Percentiles rank a stretch among this genome's conserved stretches.
These are phyloP conservation scores for Penicillium riverlandense DNA, from an alignment of 495 filamentous ascomycete species.

Conservation along the genomic window DNA sequence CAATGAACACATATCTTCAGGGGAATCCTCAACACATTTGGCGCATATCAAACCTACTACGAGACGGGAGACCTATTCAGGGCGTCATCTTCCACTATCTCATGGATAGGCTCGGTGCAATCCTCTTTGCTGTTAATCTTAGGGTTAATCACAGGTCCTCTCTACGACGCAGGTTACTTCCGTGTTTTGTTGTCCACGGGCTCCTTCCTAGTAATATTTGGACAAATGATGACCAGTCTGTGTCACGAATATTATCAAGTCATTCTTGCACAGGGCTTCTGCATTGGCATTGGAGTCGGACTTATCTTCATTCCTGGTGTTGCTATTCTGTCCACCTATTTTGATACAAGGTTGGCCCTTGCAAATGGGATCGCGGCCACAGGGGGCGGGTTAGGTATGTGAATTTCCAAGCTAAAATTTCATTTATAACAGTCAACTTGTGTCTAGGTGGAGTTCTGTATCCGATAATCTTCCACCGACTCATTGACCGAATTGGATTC, in stretches of 20 bases:
- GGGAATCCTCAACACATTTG: slow-evolving; percentile 43
- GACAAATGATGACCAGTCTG: slow-evolving; percentile 33
- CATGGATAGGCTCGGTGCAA: slow-evolving; percentile 44
- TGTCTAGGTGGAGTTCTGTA: not conserved
- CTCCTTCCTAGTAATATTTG: slow-evolving; percentile 6
- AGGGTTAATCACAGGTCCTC: slow-evolving; percentile 45
- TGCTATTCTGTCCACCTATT: slow-evolving; percentile 25
- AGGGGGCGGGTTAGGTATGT: slow-evolving; percentile 4
- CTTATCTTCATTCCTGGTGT: slow-evolving; percentile 26
- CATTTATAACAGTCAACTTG: not conserved
- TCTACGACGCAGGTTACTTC: slow-evolving; percentile 49
- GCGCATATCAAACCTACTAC: slow-evolving; percentile 48
- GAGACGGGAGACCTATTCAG: slow-evolving; percentile 7
- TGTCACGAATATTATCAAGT: slow-evolving; percentile 19
- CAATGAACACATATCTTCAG: not conserved
- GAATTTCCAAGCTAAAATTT: not conserved
- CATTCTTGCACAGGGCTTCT: slow-evolving; percentile 23
- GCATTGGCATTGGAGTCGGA: slow-evolving; percentile 26
- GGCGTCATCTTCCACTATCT: slow-evolving; percentile 36
- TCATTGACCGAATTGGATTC: not conserved
- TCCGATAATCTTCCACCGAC: not conserved
- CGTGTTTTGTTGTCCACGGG: not conserved
- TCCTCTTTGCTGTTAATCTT: slow-evolving; percentile 47
- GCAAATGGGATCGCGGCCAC: slow-evolving; percentile 29
- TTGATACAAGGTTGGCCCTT: slow-evolving; percentile 21